A percentile compares a stretch with the other conserved stretches of the same genome.
Evolutionary conservation across 1,284 basidiomycete species (phyloP).

Genomic region (Cryptococcus neoformans): DNA sequence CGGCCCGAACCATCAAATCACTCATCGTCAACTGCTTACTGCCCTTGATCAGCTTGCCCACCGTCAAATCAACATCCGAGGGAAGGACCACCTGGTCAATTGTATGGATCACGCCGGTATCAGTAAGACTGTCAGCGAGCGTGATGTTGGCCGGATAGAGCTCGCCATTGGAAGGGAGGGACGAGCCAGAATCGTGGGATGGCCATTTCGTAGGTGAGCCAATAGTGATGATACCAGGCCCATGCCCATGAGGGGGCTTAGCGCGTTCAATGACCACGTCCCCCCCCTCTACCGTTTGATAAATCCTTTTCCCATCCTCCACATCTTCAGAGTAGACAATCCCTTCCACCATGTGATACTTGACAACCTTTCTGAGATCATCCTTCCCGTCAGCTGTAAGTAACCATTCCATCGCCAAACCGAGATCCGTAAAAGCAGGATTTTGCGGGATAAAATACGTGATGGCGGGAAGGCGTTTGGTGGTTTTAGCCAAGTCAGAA

Average conservation of each 20-base stretch:
- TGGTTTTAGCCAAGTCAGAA: constrained; percentile 66
- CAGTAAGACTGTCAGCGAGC: constrained; percentile 62
- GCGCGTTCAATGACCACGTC: constrained; percentile 41
- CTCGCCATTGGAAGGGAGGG: constrained; percentile 43
- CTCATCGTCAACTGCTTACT: constrained; percentile 85
- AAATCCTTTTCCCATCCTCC: constrained; percentile 32
- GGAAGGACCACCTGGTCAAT: constrained; percentile 82
- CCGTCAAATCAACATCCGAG: constrained; percentile 75
- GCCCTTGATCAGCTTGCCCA: constrained; percentile 85
- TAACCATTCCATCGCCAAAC: constrained; percentile 84
- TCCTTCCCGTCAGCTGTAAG: constrained; percentile 64
- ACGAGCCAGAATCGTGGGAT: constrained; percentile 31
- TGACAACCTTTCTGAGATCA: constrained; percentile 76
- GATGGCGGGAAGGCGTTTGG: constrained; percentile 66
- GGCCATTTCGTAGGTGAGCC: constrained; percentile 38
- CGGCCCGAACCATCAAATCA: constrained; percentile 74
- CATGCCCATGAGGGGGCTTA: constrained; percentile 15
- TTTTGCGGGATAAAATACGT: constrained; percentile 89
- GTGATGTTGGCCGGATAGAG: constrained; percentile 36
- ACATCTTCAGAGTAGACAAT: constrained; percentile 66
- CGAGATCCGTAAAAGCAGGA: constrained; percentile 78
- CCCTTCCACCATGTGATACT: constrained; percentile 76
- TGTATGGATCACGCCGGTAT: constrained; percentile 89
- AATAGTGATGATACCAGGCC: constrained; percentile 18
- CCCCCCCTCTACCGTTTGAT: constrained; percentile 49